phyloP scores from a whole-genome alignment of 208 protist genomes.

The Porcisia deanei region DNA sequence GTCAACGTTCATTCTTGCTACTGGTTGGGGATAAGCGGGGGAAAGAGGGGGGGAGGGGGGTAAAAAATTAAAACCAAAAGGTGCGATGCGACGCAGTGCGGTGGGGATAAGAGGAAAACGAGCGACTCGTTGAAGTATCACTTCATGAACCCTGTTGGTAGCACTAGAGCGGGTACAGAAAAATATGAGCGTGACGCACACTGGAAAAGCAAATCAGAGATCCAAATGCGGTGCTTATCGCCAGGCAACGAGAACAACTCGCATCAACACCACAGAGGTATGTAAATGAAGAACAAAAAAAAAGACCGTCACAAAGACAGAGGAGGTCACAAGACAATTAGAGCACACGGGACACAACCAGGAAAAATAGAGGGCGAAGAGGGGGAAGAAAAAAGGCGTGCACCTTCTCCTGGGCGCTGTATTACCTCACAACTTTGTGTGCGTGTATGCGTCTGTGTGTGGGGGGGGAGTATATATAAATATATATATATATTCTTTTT shows the following conservation, averaged over 20 bases:
- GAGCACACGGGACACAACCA: background rate
- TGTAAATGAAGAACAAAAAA: background rate
- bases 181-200: background rate
- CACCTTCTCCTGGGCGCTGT: too few relatives aligned
- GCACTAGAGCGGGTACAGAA: background rate
- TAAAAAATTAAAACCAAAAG: too few relatives aligned
- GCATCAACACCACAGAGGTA: background rate
- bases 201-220: background rate
- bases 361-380: background rate
- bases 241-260: too few relatives aligned
- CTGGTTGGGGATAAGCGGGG: background rate
- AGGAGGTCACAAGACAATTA: background rate
- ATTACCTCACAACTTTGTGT: background rate
- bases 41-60: background rate
- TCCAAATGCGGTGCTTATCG: background rate
- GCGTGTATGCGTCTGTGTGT: too few relatives aligned
- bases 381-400: background rate
- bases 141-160: too few relatives aligned
- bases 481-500: too few relatives aligned
- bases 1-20: conserved; percentile 54
- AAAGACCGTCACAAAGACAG: background rate
- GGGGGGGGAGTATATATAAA: too few relatives aligned
- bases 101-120: background rate
- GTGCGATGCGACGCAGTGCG: too few relatives aligned
- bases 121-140: background rate